Evolutionary conservation across 2,329 filamentous ascomycete species (phyloP).

Genomic region (Ophiocordyceps sinensis): DNA sequence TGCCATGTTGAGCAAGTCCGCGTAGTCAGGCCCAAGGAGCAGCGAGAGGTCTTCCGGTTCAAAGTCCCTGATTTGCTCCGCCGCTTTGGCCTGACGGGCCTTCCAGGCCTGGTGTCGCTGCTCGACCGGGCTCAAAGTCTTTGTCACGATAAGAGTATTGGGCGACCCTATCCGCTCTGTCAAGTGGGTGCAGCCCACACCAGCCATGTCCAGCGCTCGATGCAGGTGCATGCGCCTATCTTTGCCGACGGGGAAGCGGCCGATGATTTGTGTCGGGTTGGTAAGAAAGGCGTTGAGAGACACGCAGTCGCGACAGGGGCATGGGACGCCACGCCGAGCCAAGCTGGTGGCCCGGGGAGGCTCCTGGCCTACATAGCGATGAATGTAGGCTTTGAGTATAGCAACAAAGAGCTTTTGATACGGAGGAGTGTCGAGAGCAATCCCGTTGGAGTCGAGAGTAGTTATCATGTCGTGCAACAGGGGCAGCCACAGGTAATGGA

Average conservation of each 20-base stretch:
- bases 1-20: too few relatives aligned
- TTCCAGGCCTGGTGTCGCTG: too few relatives aligned
- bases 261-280: background rate
- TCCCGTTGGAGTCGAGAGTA: constrained; percentile 3
- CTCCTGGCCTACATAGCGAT: constrained; percentile 8
- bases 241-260: background rate
- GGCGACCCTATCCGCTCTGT: background rate
- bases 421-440: constrained; percentile 3
- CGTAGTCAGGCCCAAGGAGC: too few relatives aligned
- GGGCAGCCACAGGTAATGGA: constrained; percentile 15
- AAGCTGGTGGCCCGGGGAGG: constrained; percentile 3
- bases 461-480: constrained; percentile 10
- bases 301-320: constrained; percentile 11
- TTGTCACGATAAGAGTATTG: background rate
- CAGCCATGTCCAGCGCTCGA: background rate
- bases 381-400: constrained; percentile 9
- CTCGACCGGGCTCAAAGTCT: background rate
- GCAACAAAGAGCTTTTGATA: constrained; percentile 12
- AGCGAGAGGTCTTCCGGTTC: too few relatives aligned
- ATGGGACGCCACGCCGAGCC: constrained; percentile 3
- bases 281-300: constrained; percentile 13
- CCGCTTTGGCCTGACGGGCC: too few relatives aligned
- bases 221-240: background rate
- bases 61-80: too few relatives aligned
- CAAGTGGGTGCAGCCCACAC: background rate